Base-by-base conservation (phyloP, 106 monocot species). In the Vanilla planifolia region DNA sequence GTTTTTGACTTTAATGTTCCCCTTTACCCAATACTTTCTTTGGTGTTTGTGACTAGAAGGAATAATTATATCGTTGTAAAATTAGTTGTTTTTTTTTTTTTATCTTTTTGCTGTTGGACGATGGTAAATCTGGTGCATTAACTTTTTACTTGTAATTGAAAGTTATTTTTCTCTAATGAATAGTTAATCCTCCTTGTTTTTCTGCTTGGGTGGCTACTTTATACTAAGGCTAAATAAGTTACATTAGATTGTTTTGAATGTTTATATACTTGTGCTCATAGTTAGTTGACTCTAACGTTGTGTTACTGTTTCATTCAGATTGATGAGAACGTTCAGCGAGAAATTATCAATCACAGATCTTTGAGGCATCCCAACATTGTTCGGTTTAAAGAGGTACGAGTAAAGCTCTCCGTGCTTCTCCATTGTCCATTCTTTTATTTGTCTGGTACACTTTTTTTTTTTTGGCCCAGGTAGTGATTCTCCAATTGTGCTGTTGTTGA, bases 311-410 rank as follows among this genome's bases (percentile, higher is more conserved):
- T 16, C 57, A 57, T 57, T 57, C 72, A 88, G 88, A 83, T 88
- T 62, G 83, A 83, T 71, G 83, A 88, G 51, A 73, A 88, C 44
- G 88, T 88, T 63, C 83, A 77, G 64, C 69, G 88, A 55, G 88
- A 88, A 70, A 88, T 88, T 45, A 80, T 88, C 28, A 88, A 88
- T 53, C 88, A 88, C 59, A 63, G 68, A 70, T 83, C 83, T 9
- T 61, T 83, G 69, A 76, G 61, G 70, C 88, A 88, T 69, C 86
- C 86, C 3, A 81, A 86, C 57, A 86, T 86, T 41, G 53, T 86
- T 32, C 73, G 67, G 33, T 88, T 88, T 56, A 83, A 70, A 50
- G 88, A 88, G 88, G 88, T 88, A 77, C 33, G 20, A 7, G 6
- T 57, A 3, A 0, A n/a, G n/a, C 6, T 8, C 5, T 14, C 9